Evolutionary conservation across 1,284 basidiomycete genomes (phyloP).

Genomic region (Ceratobasidium sp.): DNA sequence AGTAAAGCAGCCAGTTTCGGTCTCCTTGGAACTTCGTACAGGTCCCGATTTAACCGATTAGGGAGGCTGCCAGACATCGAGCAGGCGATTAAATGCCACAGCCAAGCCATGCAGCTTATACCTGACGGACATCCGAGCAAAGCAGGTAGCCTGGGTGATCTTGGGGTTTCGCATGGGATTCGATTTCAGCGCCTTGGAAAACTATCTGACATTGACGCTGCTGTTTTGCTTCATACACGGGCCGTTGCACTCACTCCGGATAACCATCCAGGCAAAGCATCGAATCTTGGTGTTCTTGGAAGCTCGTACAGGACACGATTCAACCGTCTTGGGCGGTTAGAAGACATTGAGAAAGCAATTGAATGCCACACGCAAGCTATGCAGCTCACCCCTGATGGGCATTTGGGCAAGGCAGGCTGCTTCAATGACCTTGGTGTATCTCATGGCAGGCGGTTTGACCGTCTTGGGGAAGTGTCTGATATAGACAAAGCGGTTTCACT

Average conservation of each 20-base stretch:
- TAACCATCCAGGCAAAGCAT: background rate
- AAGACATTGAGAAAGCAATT: background rate
- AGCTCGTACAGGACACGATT: background rate
- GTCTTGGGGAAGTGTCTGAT: background rate
- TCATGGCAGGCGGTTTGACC: background rate
- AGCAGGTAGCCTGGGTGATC: background rate
- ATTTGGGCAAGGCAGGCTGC: background rate
- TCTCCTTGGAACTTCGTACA: background rate
- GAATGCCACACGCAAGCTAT: background rate
- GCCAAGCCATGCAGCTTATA: background rate
- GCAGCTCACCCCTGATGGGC: background rate
- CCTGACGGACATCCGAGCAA: background rate
- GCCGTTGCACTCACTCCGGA: constrained; percentile 7
- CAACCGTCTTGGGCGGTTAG: background rate
- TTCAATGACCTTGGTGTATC: constrained; percentile 1
- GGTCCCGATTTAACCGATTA: background rate
- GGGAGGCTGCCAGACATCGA: background rate
- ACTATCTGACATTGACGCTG: background rate
- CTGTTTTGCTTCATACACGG: background rate
- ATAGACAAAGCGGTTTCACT: background rate
- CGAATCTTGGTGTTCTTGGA: background rate
- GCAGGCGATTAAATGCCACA: background rate
- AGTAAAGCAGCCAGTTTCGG: background rate
- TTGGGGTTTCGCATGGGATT: background rate
- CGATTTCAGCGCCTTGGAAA: background rate